A percentile compares a stretch with the other conserved stretches of the same genome.
Evolutionary conservation across 768 basidiomycete genomes (phyloP).

Genomic region (Sistotremastrum suecicum): DNA sequence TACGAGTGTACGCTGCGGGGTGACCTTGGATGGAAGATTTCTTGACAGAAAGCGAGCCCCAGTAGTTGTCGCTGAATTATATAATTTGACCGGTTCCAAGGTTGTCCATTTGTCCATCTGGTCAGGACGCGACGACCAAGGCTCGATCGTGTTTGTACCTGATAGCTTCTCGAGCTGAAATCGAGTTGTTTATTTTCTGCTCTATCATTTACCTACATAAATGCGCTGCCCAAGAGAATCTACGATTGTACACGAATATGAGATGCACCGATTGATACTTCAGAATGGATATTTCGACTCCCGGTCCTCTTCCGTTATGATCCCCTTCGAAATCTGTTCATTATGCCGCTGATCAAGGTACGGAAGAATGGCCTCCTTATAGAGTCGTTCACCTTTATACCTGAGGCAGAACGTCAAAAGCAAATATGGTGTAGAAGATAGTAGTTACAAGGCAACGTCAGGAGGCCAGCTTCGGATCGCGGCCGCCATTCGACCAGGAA

Average conservation of each 20-base stretch:
- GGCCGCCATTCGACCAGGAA: conserved; percentile 46
- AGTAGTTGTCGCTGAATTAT: conserved; percentile 21
- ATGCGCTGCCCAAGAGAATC: too few relatives aligned
- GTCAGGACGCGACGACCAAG: not conserved
- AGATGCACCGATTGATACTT: too few relatives aligned
- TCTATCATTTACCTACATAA: too few relatives aligned
- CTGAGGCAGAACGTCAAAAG: conserved; percentile 9
- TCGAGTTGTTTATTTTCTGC: too few relatives aligned
- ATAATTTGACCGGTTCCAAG: conserved; percentile 59
- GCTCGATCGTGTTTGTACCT: too few relatives aligned
- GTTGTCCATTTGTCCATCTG: conserved; percentile 79
- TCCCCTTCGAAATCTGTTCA: conserved; percentile 16
- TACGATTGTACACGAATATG: too few relatives aligned
- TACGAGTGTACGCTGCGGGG: conserved; percentile 26
- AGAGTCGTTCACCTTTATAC: conserved; percentile 20
- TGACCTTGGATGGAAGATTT: conserved; percentile 5
- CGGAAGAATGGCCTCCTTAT: conserved; percentile 19
- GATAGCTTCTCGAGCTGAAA: too few relatives aligned
- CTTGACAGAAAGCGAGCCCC: conserved; percentile 18
- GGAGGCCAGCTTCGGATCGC: conserved; percentile 53
- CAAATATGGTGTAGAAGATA: conserved; percentile 8
- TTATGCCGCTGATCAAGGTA: conserved; percentile 23
- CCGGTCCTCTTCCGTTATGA: conserved; percentile 7
- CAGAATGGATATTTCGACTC: too few relatives aligned
- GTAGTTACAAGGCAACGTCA: conserved; percentile 40